phyloP scores from a whole-genome alignment of 2,329 filamentous ascomycete species.

The Biscogniauxia mediterranea region DNA sequence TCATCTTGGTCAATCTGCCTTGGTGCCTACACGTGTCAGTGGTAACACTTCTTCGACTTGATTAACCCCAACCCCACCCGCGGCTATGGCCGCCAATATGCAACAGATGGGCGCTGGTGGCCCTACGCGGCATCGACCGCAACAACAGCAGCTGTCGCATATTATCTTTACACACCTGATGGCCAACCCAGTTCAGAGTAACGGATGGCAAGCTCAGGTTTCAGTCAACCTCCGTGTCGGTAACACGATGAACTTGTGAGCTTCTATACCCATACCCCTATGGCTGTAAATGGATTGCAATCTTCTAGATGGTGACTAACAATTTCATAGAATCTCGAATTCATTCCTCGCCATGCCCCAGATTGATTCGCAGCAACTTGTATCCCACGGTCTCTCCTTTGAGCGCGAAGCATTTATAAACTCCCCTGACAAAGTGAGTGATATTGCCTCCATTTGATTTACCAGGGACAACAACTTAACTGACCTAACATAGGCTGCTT shows the following conservation, averaged over 20 bases:
- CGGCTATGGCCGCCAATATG: slow-evolving; percentile 61
- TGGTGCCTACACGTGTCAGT: not conserved
- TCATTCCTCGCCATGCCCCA: slow-evolving; percentile 45
- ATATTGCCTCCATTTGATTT: not conserved
- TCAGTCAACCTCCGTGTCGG: slow-evolving; percentile 32
- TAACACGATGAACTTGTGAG: slow-evolving; percentile 38
- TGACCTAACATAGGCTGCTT: slow-evolving; percentile 41
- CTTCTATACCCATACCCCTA: slow-evolving; percentile 1
- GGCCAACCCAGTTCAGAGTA: slow-evolving; percentile 18
- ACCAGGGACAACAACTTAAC: slow-evolving; percentile 11
- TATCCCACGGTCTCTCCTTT: slow-evolving; percentile 42
- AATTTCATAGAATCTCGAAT: slow-evolving; percentile 46
- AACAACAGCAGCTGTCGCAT: slow-evolving; percentile 39
- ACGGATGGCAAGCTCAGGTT: slow-evolving; percentile 36
- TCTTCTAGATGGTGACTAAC: slow-evolving; percentile 8
- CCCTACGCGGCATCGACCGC: slow-evolving; percentile 44
- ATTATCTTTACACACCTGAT: slow-evolving; percentile 38
- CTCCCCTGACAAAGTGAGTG: slow-evolving; percentile 49
- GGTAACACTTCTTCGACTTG: slow-evolving; percentile 10
- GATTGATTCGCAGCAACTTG: slow-evolving; percentile 41
- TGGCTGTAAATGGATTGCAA: not conserved
- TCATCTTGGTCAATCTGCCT: not conserved
- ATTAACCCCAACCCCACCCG: slow-evolving; percentile 24
- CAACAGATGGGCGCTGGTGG: slow-evolving; percentile 52
- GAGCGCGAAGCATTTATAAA: slow-evolving; percentile 48